Base-by-base conservation (phyloP, 1,284 basidiomycete species). In the Agaricales sp. region DNA sequence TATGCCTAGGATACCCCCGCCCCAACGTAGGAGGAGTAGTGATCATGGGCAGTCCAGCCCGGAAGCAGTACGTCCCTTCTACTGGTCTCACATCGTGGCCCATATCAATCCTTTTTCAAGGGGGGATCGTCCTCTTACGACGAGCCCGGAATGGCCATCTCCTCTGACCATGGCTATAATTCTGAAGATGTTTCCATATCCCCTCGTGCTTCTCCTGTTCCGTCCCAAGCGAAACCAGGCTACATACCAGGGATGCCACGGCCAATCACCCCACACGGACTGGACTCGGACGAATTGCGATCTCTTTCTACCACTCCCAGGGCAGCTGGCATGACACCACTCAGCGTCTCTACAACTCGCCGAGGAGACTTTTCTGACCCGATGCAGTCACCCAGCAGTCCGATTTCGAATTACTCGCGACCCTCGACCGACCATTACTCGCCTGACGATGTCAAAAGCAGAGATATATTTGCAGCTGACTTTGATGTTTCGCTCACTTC, bases 171-270 rank as follows among this genome's bases (percentile, higher is more conserved):
- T 51, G 69, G 71, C 43, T 59, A 67, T 19, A 67, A 64, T 49
- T 57, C 69, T 39, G 26, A 30, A 14, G 26, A 30, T 30, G 68
- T 74, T 45, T 59, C 68, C 22, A 72, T 73, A 39, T 66, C 68
- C 49, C 70, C 68, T 22, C 73, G 70, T 16, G 62, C 73, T 46
- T 82, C 82, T 1, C 81, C 80, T 41, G 68, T 75, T 30, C 83
- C 83, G 47, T 73, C 76, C 2, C 80, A 78, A 50, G 77, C 76
- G 18, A 59, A 86, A 19, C 86, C 86, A 49, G 87, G 87, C n/a
- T 90, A 90, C 63, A 80, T 88, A 51, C 87, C 87, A 30, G 87
- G 87, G 3, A 90, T 90, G 87, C 84, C 84, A 25, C 71, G 87
- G 44, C 87, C 87, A 12, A 87, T 89, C 80, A 90, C 87, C 8